A percentile compares a stretch with the other conserved stretches of the same genome.
Evolutionary conservation across 2,329 filamentous ascomycete species (phyloP).

Genomic region (Atkinsonella hypoxylon): DNA sequence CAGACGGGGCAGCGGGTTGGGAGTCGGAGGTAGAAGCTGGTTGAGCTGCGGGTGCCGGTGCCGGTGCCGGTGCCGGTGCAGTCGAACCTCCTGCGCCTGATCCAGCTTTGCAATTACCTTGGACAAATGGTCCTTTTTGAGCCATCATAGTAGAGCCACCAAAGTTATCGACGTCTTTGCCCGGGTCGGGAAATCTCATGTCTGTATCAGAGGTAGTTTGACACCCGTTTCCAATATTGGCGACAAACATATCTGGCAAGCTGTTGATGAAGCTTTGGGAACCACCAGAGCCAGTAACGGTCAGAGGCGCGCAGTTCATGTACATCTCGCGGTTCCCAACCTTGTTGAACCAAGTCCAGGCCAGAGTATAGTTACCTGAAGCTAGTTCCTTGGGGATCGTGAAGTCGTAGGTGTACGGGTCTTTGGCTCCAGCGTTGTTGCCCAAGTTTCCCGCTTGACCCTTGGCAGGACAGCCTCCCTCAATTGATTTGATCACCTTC

Average conservation of each 20-base stretch:
- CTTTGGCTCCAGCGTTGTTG: constrained; percentile 24
- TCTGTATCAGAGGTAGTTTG: constrained; percentile 36
- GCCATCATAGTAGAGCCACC: constrained; percentile 23
- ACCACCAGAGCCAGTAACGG: constrained; percentile 43
- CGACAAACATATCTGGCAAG: constrained; percentile 61
- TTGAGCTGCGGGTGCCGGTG: not conserved
- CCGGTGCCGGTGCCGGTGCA: not conserved
- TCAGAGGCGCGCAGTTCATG: constrained; percentile 84
- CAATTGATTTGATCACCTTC: constrained; percentile 82
- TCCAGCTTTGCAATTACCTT: constrained; percentile 13
- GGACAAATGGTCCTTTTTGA: not conserved
- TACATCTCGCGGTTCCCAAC: constrained; percentile 92
- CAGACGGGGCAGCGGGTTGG: not conserved
- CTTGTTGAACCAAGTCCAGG: constrained; percentile 94
- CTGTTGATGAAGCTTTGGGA: constrained; percentile 39
- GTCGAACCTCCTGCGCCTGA: constrained; percentile 7
- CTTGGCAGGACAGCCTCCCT: constrained; percentile 69
- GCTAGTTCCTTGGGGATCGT: constrained; percentile 59
- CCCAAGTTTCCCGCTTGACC: constrained; percentile 45
- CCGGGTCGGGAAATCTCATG: constrained; percentile 50
- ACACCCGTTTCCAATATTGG: constrained; percentile 49
- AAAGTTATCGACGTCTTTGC: constrained; percentile 38
- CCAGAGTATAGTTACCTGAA: constrained; percentile 66
- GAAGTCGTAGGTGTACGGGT: constrained; percentile 53
- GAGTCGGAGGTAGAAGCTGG: not conserved